Conservation (phyloP, 2,329 filamentous ascomycete species). For the Remersonia thermophila region DNA sequence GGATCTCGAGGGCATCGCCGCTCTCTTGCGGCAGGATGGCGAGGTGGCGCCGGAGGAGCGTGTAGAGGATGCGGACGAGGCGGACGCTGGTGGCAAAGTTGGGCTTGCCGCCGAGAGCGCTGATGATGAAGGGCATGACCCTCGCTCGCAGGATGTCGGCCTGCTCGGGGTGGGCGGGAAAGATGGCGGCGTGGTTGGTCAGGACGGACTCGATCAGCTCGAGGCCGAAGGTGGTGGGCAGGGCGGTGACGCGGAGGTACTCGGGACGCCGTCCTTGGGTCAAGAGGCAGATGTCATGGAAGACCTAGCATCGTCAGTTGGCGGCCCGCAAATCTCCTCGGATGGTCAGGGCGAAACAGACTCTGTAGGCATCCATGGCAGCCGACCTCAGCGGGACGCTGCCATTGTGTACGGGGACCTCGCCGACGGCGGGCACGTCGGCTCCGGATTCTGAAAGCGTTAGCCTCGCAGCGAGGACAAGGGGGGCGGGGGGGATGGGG, state of each 20-base stretch:
- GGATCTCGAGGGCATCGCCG: slow-evolving; percentile 65
- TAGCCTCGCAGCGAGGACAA: too few relatives aligned
- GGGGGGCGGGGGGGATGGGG: too few relatives aligned
- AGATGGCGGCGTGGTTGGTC: slow-evolving; percentile 71
- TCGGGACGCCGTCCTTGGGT: slow-evolving; percentile 74
- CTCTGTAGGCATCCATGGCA: slow-evolving; percentile 73
- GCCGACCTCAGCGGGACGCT: slow-evolving; percentile 57
- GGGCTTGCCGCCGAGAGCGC: slow-evolving; percentile 62
- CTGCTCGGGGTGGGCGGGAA: slow-evolving; percentile 68
- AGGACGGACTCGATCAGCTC: slow-evolving; percentile 88
- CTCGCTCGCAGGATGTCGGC: slow-evolving; percentile 62
- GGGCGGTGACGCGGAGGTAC: slow-evolving; percentile 65
- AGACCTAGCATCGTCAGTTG: slow-evolving; percentile 39
- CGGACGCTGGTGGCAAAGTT: slow-evolving; percentile 75
- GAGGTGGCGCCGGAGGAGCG: slow-evolving; percentile 68
- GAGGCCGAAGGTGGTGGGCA: slow-evolving; percentile 73
- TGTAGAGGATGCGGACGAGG: slow-evolving; percentile 69
- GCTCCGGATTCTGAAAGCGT: slow-evolving; percentile 26
- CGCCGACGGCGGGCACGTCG: slow-evolving; percentile 47
- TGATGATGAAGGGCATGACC: slow-evolving; percentile 74
- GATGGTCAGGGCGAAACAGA: slow-evolving; percentile 20
- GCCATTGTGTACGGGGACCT: slow-evolving; percentile 55
- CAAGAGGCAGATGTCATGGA: slow-evolving; percentile 80
- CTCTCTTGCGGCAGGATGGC: slow-evolving; percentile 64
- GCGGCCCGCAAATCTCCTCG: too few relatives aligned